Evolutionary conservation across 768 basidiomycete species (phyloP), one percentile per base, ranked within the genome.

Genomic region (Strobilomyces echinocephalus): DNA sequence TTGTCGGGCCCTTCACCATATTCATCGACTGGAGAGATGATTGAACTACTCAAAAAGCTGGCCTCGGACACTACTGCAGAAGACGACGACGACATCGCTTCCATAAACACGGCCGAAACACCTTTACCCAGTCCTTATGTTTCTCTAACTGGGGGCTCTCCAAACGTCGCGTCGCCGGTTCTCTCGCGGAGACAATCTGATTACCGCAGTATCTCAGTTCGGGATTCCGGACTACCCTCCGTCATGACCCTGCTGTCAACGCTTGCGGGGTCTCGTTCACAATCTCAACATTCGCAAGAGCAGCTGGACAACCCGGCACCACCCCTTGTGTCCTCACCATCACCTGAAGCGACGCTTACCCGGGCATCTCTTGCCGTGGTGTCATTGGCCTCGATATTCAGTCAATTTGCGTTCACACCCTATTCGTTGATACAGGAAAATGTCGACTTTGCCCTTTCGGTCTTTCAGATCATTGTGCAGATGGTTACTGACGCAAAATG

Each of bases 331-430:
- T 50, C 66, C 20, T 63, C 67, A 4, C 66, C 66, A 21, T 39
- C 61, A 42, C 58, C 63, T 40, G 64, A 62, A 14, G 62, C 60
- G n/a, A 56, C 59, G 20, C 60, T 75, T 12, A 73, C 81, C 16
- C 74, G 78, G 8, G 76, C 78, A 43, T 77, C 87, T 12, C 76
- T 79, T 2, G 87, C 88, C 11, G 78, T 82, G 18, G 77, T 79
- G 10, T 80, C 85, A 0, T 73, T 92, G 6, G 73, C 88, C 28
- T 73, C 78, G 26, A 76, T 84, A 28, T 92, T 91, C 68, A 76
- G 77, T 55, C 85, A 87, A 61, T 76, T 91, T 26, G 69, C 81
- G 1, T 90, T 91, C 63, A 86, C 87, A 0, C 83, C 86, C 0
- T 76, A 80, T 56, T 75, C 81, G 2, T 68, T 84, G 26, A 58